Evolutionary conservation across 805 yeast genomes (phyloP), one percentile per base, ranked within the genome.

Genomic region (Kluyveromyces dobzhanskii): DNA sequence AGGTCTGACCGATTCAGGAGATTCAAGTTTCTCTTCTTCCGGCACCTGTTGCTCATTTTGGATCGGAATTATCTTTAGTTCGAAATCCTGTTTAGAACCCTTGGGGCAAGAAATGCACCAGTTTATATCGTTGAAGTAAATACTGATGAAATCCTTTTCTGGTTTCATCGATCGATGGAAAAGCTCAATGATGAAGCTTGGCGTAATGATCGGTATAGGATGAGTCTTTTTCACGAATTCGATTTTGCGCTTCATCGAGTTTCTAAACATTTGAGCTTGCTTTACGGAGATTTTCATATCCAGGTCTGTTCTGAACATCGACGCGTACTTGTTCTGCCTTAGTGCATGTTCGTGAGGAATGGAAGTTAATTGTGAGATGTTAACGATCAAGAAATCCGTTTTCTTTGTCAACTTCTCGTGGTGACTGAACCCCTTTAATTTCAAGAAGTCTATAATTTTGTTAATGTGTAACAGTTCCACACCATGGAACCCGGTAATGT

Each of bases 401-500:
- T 44, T 39, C 38, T 44, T 50, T 37, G 54, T 59, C n/a, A 60
- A 35, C 29, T 43, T 51, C 33, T 54, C 53, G 4, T 51, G 39
- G 27, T 51, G 53, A 10, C 39, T 44, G 6, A 58, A 42, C 3
- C 61, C 57, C 4, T 32, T 17, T 3, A 17, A 74, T 18, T 80
- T 78, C 17, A 82, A 49, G 21, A 70, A 53, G 14, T 63, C 50
- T 7, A 85, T 66, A 32, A 90, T 66, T 51, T 82, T 81, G 7
- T 73, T 75, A 10, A 82, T 53, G 59, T 85, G 95, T 30, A 83
- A 61, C 13, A 76, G 61, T 57, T 85, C 94, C 19, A 83, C 76
- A 0, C 94, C 94, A 16, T 77, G 70, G 55, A 80, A 85, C 3
- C 95, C 95, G 3, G 85, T 73, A 3, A 81, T 66, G 24, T 34